Percentiles rank a stretch among this genome's conserved stretches.
Conservation (phyloP, 73 alveolate species). For the Tetrahymena elliotti region DNA sequence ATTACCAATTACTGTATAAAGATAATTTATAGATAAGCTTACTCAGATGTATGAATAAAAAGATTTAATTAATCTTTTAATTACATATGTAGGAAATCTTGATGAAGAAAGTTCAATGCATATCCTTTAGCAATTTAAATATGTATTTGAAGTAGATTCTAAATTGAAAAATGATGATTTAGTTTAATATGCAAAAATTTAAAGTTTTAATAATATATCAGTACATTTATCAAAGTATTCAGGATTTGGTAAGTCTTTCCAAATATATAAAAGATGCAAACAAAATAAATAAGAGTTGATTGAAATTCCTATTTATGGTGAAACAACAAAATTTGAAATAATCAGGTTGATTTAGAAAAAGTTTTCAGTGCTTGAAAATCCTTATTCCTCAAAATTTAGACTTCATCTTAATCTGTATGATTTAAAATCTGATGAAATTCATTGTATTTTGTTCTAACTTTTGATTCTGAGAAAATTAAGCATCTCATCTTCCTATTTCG, state of each 20-base stretch:
- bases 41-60: background rate
- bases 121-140: background rate
- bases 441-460: background rate
- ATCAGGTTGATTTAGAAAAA: background rate
- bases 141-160: background rate
- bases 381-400: background rate
- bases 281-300: background rate
- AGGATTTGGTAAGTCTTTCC: background rate
- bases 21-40: background rate
- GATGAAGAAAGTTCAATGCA: background rate
- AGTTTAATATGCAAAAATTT: background rate
- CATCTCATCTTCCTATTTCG: background rate
- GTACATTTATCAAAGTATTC: background rate
- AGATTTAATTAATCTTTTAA: background rate
- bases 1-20: background rate
- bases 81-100: background rate
- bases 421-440: background rate
- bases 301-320: background rate
- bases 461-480: background rate
- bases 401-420: background rate
- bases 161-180: background rate
- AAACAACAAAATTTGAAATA: background rate
- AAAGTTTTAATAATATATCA: background rate
- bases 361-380: background rate
- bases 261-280: background rate